A percentile compares a stretch with the other conserved stretches of the same genome.
Evolutionary conservation across 805 yeast species (phyloP).

Genomic region (Lipomyces kockii): DNA sequence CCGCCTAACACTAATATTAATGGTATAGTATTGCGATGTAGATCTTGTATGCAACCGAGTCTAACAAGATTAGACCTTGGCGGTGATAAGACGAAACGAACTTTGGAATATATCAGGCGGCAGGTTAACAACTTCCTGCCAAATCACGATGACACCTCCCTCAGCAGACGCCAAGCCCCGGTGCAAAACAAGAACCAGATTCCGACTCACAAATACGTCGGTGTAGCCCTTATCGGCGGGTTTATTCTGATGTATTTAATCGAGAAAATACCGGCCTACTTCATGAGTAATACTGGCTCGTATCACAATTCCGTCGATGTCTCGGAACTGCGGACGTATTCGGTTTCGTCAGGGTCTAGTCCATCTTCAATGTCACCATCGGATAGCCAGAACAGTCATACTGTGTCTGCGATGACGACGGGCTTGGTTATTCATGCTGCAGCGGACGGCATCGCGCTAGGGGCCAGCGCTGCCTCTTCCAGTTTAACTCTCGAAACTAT

Average conservation of each 20-base stretch:
- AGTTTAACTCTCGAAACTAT: slow-evolving; percentile 49
- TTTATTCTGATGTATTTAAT: slow-evolving; percentile 58
- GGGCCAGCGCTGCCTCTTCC: slow-evolving; percentile 57
- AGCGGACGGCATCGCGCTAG: slow-evolving; percentile 76
- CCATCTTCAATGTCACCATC: slow-evolving; percentile 11
- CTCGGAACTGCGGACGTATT: slow-evolving; percentile 40
- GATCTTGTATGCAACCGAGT: not conserved
- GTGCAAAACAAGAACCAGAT: not conserved
- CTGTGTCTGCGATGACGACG: slow-evolving; percentile 52
- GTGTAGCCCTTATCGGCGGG: slow-evolving; percentile 58
- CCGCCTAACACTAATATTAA: slow-evolving; percentile 6
- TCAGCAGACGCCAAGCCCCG: not conserved
- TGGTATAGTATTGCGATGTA: not conserved
- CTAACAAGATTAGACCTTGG: not conserved
- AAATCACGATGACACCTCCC: not conserved
- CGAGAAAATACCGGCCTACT: slow-evolving; percentile 49
- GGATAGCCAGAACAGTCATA: not conserved
- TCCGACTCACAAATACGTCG: slow-evolving; percentile 44
- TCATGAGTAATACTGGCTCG: slow-evolving; percentile 9
- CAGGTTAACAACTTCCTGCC: not conserved
- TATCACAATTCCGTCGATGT: slow-evolving; percentile 40
- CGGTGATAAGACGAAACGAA: not conserved
- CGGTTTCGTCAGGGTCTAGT: slow-evolving; percentile 14
- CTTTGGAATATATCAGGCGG: not conserved
- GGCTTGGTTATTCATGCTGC: slow-evolving; percentile 70